Percentiles rank a stretch among this genome's conserved stretches.
Conservation (phyloP, 163 green algal species). For the Coccomyxa subellipsoidea region DNA sequence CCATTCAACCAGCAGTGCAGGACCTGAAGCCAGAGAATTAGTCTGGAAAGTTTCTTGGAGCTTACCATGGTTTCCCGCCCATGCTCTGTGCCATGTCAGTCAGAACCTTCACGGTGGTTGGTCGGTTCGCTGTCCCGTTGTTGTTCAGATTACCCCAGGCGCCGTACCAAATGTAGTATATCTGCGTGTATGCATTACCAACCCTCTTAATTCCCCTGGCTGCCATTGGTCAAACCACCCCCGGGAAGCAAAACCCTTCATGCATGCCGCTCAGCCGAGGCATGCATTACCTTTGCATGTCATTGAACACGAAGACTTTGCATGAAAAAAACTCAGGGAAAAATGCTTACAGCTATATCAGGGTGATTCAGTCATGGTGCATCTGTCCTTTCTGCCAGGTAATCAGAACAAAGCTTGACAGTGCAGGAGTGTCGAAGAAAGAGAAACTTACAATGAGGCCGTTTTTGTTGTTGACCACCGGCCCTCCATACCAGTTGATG, state of each 20-base stretch:
- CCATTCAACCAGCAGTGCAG: too few relatives aligned
- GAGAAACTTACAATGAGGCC: neutral
- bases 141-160: neutral
- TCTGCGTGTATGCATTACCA: neutral
- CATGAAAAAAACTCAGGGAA: too few relatives aligned
- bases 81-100: slow-evolving; percentile 6
- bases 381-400: too few relatives aligned
- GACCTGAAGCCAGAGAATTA: too few relatives aligned
- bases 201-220: neutral
- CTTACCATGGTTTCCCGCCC: neutral
- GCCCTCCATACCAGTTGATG: neutral
- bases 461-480: neutral
- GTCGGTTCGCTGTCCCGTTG: neutral
- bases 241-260: too few relatives aligned
- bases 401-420: neutral
- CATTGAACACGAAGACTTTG: too few relatives aligned
- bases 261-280: too few relatives aligned
- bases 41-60: neutral
- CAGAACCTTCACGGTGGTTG: neutral
- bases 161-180: slow-evolving; percentile 8
- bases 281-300: too few relatives aligned
- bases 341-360: too few relatives aligned
- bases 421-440: neutral
- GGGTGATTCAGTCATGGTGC: too few relatives aligned
- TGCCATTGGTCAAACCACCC: too few relatives aligned